Base-by-base conservation (phyloP, 2,329 filamentous ascomycete genomes). In the Phialophora expanda region DNA sequence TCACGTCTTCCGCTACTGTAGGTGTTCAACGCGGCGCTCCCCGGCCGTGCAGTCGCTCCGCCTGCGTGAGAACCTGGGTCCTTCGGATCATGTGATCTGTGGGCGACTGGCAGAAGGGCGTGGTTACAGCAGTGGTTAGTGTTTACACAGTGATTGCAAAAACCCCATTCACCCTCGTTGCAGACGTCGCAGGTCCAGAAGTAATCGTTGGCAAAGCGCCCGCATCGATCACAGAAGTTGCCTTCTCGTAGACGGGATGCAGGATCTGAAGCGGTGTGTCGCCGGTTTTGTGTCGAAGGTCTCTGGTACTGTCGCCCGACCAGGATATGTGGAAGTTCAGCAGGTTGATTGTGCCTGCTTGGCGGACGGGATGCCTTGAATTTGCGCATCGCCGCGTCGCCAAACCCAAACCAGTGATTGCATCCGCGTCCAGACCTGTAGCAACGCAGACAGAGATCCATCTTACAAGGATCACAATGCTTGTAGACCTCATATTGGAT, bases 151-250 rank as follows among this genome's bases (percentile, higher is more conserved):
- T 84, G 81, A 72, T 93, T 92, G 78, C 94, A 98, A 75, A 92
- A 97, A 0, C 94, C 94, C 93, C 93, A 98, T 74, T 96, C 93
- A 4, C 92, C 94, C 68, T 95, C 88, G 73, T 97, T 97, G 79
- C 94, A 98, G 28, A 84, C 77, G 66, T 90, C 87, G 76, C 94
- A 98, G 68, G 91, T 89, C 94, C 93, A 98, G 78, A 91, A 96
- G 77, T 92, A 95, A 59, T 89, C 86, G 73, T 96, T 93, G 0
- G 92, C 85, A 81, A 87, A 90, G 0, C 85, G 82, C 20, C 85
- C 81, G 75, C 94, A 97, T 56, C 85, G 85, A 44, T 90, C 87
- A 75, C 94, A 98, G 76, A 97, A 97, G 5, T 91, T 88, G 22
- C 94, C 94, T 60, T 86, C 88, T 76, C 95, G 87, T 0, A 95